Conservation (phyloP, 768 basidiomycete species). For the Boletus pseudo-olivaceus region DNA sequence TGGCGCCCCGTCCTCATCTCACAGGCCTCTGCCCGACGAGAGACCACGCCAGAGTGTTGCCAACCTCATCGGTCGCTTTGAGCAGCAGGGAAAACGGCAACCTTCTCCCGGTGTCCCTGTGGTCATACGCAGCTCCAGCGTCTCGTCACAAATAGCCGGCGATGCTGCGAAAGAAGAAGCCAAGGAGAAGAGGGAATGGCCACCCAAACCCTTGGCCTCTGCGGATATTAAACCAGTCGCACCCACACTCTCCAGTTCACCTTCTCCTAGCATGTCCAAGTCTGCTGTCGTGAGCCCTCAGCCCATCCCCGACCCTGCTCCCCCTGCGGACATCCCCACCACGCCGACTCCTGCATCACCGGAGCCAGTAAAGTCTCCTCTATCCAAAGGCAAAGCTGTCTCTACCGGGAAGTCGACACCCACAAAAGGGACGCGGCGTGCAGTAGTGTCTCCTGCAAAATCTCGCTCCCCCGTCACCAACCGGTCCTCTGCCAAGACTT, state of each 20-base stretch:
- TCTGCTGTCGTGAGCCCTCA: conserved; percentile 28
- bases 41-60: conserved; percentile 83
- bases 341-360: conserved; percentile 22
- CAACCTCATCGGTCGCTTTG: conserved; percentile 87
- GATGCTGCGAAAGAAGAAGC: conserved; percentile 65
- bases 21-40: conserved; percentile 85
- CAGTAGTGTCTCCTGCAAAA: conserved; percentile 29
- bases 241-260: conserved; percentile 36
- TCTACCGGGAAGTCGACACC: conserved; percentile 21
- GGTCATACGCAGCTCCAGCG: conserved; percentile 62
- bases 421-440: conserved; percentile 18
- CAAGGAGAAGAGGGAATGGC: conserved; percentile 77
- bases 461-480: conserved; percentile 20
- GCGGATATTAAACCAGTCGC: conserved; percentile 33
- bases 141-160: conserved; percentile 57
- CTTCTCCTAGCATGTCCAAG: conserved; percentile 18
- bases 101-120: conserved; percentile 35
- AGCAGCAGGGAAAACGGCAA: conserved; percentile 72
- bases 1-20: conserved; percentile 8
- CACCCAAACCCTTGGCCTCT: conserved; percentile 46
- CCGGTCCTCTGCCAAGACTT: conserved; percentile 21
- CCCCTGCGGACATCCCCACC: conserved; percentile 14
- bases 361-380: conserved; percentile 19
- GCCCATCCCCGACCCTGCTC: conserved; percentile 25
- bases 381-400: conserved; percentile 18